Evolutionary conservation across 768 basidiomycete species (phyloP).

Genomic region (Punctularia strigosozonata): DNA sequence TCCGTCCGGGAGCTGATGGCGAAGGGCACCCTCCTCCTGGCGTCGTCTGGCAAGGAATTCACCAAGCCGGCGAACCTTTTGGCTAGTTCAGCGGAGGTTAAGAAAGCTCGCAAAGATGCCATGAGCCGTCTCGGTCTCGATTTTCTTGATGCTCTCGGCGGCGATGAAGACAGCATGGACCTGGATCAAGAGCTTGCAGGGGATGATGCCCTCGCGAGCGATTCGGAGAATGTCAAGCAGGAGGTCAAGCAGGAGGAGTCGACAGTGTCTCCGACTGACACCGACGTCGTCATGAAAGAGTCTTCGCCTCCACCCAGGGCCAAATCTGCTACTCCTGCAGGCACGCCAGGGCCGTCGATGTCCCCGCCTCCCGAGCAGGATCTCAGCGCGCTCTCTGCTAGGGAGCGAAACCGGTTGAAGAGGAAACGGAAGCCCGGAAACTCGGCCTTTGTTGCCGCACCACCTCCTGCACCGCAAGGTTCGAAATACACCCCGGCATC

Average conservation of each 20-base stretch:
- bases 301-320: conserved; percentile 28
- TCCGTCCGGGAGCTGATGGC: conserved; percentile 67
- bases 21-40: conserved; percentile 71
- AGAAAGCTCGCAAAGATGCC: conserved; percentile 79
- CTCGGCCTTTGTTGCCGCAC: conserved; percentile 68
- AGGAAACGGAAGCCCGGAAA: conserved; percentile 87
- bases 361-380: conserved; percentile 32
- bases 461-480: conserved; percentile 44
- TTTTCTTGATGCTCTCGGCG: conserved; percentile 65
- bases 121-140: conserved; percentile 83
- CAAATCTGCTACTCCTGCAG: conserved; percentile 31
- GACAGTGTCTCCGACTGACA: too few species aligned
- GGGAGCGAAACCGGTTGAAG: conserved; percentile 90
- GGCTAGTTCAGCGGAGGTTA: conserved; percentile 67
- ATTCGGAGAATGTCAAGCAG: conserved; percentile 23
- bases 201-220: conserved; percentile 35
- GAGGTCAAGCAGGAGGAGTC: conserved; percentile 10
- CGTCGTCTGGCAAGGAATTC: conserved; percentile 93
- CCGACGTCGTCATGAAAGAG: too few species aligned
- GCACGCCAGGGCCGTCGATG: conserved; percentile 39
- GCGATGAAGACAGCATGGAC: conserved; percentile 72
- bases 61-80: conserved; percentile 60
- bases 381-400: conserved; percentile 59
- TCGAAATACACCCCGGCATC: conserved; percentile 51
- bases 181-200: conserved; percentile 71